Evolutionary conservation across 768 basidiomycete genomes (phyloP).

Genomic region (Ramaria rubella): DNA sequence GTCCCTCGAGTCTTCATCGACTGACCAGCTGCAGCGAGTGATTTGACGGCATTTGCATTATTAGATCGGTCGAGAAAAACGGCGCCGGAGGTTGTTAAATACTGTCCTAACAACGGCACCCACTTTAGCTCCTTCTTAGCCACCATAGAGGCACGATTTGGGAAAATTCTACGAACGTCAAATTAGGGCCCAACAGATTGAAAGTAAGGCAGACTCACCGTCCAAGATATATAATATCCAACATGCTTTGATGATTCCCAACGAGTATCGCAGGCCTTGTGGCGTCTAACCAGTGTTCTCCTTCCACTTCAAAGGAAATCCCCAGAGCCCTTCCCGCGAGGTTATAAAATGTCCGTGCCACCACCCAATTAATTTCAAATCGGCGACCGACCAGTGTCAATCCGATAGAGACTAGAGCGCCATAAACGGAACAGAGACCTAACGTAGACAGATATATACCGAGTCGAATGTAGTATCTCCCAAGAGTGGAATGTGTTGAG

Average conservation of each 20-base stretch:
- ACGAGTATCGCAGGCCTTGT: conserved; percentile 65
- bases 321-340: conserved; percentile 58
- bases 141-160: conserved; percentile 78
- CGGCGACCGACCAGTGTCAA: conserved; percentile 62
- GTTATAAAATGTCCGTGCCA: conserved; percentile 78
- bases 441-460: conserved; percentile 69
- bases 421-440: conserved; percentile 63
- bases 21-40: conserved; percentile 70
- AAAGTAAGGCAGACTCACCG: conserved; percentile 43
- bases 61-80: conserved; percentile 90
- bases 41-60: conserved; percentile 62
- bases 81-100: conserved; percentile 82
- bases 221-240: conserved; percentile 79
- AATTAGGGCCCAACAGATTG: neutral
- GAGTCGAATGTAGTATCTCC: conserved; percentile 67
- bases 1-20: conserved; percentile 63
- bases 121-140: conserved; percentile 86
- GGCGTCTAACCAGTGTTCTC: conserved; percentile 70
- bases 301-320: conserved; percentile 72
- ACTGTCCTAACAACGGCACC: conserved; percentile 80
- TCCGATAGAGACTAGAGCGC: conserved; percentile 58
- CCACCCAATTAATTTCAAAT: conserved; percentile 74
- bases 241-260: conserved; percentile 89
- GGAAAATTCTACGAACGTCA: conserved; percentile 57
- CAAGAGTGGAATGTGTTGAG: conserved; percentile 46